phyloP scores from a whole-genome alignment of 164 flowering plant genomes.

The Brasenia schreberi region DNA sequence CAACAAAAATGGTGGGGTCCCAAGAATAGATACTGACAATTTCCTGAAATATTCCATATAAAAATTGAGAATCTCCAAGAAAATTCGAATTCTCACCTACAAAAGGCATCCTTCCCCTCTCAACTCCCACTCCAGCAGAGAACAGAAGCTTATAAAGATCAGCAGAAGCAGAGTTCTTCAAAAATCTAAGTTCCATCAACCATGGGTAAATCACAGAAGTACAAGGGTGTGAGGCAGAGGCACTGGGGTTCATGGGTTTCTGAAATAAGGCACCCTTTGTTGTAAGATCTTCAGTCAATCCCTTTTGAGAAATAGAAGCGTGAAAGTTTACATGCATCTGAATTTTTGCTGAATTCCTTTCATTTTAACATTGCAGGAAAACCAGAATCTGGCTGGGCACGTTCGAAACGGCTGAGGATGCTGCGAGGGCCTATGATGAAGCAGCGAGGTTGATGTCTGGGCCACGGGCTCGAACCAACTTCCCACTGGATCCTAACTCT shows the following conservation, averaged over 20 bases:
- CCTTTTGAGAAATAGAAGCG: neutral
- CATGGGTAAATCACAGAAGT: slow-evolving; percentile 12
- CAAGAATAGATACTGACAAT: neutral
- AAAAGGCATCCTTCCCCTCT: slow-evolving; percentile 2
- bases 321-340: neutral
- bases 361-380: slow-evolving; percentile 7
- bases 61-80: neutral
- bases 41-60: neutral
- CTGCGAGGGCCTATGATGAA: slow-evolving; percentile 16
- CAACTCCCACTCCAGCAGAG: neutral
- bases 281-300: slow-evolving; percentile 3
- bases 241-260: slow-evolving; percentile 21
- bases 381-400: slow-evolving; percentile 18
- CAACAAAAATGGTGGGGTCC: neutral
- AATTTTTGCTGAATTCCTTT: neutral
- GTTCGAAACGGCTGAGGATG: slow-evolving; percentile 15
- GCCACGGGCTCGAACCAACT: slow-evolving; percentile 11
- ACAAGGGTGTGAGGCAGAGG: slow-evolving; percentile 18
- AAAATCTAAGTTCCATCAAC: neutral
- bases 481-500: slow-evolving; percentile 9
- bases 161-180: neutral
- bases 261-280: slow-evolving; percentile 17
- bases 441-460: slow-evolving; percentile 15
- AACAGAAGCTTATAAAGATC: neutral
- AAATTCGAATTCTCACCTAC: slow-evolving; percentile 3